Percentiles rank a stretch among this genome's conserved stretches.
Evolutionary conservation across 148 eudicot species (phyloP).

Genomic region (Oxyria digyna): DNA sequence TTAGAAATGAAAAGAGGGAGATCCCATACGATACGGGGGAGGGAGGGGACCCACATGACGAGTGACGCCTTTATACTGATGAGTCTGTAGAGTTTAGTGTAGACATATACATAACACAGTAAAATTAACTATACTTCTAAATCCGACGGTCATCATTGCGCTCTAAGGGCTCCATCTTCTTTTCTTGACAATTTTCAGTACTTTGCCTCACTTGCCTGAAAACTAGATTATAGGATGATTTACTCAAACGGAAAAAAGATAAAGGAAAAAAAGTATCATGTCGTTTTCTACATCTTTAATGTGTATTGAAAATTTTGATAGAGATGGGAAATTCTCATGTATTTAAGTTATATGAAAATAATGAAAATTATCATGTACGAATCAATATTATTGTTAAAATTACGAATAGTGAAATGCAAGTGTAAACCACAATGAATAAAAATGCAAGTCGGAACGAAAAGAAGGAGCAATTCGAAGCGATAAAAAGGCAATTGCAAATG

Average conservation of each 20-base stretch:
- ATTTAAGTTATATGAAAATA: too few species aligned
- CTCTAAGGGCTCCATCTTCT: background rate
- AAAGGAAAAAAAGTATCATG: background rate
- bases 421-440: too few species aligned
- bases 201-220: too few species aligned
- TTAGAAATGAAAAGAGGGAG: background rate
- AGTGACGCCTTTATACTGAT: background rate
- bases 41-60: too few species aligned
- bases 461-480: too few species aligned
- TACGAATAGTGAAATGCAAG: too few species aligned
- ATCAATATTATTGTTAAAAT: too few species aligned
- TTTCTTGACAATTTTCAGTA: background rate
- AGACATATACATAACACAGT: background rate
- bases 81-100: background rate
- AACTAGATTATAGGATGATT: too few species aligned
- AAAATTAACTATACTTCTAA: background rate
- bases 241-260: background rate
- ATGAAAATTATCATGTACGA: too few species aligned
- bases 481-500: too few species aligned
- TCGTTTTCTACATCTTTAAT: background rate
- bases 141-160: conserved; percentile 3
- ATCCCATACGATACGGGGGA: background rate
- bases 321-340: background rate
- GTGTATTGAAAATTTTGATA: background rate
- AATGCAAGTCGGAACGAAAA: too few species aligned